phyloP scores from a whole-genome alignment of 306 rosid species.

The Fagus sylvatica region DNA sequence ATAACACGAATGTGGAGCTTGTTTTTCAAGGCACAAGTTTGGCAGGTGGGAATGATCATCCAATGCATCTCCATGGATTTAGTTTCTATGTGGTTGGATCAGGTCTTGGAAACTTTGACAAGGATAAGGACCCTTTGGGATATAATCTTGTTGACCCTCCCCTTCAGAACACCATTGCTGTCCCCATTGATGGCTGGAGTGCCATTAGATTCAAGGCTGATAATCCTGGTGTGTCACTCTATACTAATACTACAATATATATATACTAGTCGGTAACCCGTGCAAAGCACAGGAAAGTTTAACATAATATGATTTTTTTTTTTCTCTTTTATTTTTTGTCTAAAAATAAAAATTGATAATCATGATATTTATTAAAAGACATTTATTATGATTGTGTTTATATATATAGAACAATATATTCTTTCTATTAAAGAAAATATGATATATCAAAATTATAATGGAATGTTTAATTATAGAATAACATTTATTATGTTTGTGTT shows the following conservation, averaged over 20 bases:
- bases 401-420: no score
- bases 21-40: constrained; percentile 35
- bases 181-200: constrained; percentile 33
- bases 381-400: no score
- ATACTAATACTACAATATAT: neutral
- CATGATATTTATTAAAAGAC: no score
- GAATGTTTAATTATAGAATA: no score
- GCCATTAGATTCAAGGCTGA: constrained; percentile 31
- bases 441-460: no score
- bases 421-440: no score
- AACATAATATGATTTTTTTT: no score
- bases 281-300: no score
- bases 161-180: constrained; percentile 24
- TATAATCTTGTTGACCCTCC: constrained; percentile 40
- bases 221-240: constrained; percentile 26
- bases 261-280: no score
- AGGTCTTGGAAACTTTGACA: constrained; percentile 34
- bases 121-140: constrained; percentile 25
- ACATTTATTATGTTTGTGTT: no score
- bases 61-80: constrained; percentile 39
- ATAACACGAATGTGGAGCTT: constrained; percentile 27
- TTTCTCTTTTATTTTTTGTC: no score
- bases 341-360: no score
- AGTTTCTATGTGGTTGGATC: constrained; percentile 30
- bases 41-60: constrained; percentile 32